Evolutionary conservation across 2,329 filamentous ascomycete genomes (phyloP), one percentile per base, ranked within the genome.

Genomic region (Claviceps digitariae): DNA sequence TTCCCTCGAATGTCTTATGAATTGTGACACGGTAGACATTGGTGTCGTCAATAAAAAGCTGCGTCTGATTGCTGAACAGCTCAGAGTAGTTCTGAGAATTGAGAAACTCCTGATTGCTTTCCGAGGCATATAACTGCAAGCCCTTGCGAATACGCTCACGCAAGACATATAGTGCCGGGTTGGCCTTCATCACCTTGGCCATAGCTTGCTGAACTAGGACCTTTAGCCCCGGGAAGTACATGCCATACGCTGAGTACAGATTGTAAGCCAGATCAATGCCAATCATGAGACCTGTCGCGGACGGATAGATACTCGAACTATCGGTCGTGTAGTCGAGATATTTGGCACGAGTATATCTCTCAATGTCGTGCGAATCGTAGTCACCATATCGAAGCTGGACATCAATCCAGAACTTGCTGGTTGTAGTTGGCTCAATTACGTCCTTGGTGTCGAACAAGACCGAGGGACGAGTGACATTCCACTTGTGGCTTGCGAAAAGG

Each of bases 61-160:
- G 93, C 31, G 94, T 95, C 73, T 97, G 91, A 69, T 96, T 95
- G 76, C 91, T 98, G 77, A 98, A 98, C 38, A 98, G 77, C 67
- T 98, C 93, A 0, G 93, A 96, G 74, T 98, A 98, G 68, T 98
- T 98, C 72, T 98, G 93, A 1, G 91, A 97, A 74, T 98, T 98
- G 60, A 98, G 72, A 76, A 98, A 98, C 71, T 98, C 94, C 65
- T 98, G 93, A 72, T 95, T 97, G 73, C 89, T 96, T 73, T 98
- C 94, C 0, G 91, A 97, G 2, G 93, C 93, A 64, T 98, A 98
- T 15, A 98, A 77, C 72, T 98, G 93, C 55, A 98, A 80, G 77
- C 93, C 93, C 76, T 98, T 98, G 59, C 94, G 82, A 58, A 98
- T 98, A 79, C 93, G 93, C 73, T 98, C 93, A 55, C 93, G 87